These are phyloP conservation scores for Talaromyces liani DNA, from an alignment of 495 filamentous ascomycete genomes.

Conservation along the genomic window DNA sequence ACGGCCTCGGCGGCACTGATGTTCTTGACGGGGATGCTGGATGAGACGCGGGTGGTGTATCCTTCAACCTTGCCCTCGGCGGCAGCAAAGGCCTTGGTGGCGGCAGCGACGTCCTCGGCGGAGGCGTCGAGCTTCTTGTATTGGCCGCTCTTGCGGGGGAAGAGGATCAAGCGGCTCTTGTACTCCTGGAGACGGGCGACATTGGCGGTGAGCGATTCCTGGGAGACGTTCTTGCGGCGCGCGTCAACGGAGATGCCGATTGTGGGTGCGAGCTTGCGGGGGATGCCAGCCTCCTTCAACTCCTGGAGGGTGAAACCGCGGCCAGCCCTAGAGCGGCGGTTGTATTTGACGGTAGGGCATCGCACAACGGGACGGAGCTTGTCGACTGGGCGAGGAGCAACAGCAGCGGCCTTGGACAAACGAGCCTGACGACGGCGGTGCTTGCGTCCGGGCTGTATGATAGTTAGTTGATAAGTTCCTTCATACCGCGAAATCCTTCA, in stretches of 20 bases:
- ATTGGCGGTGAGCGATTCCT: constrained; percentile 87
- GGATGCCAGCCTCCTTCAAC: constrained; percentile 97
- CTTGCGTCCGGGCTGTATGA: constrained; percentile 82
- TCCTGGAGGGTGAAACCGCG: constrained; percentile 95
- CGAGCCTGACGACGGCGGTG: constrained; percentile 81
- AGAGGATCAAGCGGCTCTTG: constrained; percentile 89
- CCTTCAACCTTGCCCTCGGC: constrained; percentile 45
- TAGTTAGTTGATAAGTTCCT: background rate
- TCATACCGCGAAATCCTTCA: background rate
- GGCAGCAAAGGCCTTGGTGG: constrained; percentile 46
- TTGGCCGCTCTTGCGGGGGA: constrained; percentile 91
- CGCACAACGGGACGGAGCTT: constrained; percentile 91
- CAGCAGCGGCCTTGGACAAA: constrained; percentile 80
- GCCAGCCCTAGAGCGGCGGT: constrained; percentile 92
- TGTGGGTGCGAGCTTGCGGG: constrained; percentile 86
- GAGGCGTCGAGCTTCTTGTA: constrained; percentile 84
- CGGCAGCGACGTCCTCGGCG: constrained; percentile 73
- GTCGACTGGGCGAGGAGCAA: constrained; percentile 96
- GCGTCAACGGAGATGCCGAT: constrained; percentile 95
- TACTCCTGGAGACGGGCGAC: constrained; percentile 95
- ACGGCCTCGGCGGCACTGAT: constrained; percentile 47
- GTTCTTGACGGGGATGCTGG: constrained; percentile 65
- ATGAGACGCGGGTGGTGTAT: constrained; percentile 45
- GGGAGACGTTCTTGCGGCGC: constrained; percentile 93
- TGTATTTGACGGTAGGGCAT: constrained; percentile 95